Conservation (phyloP, 345 rosid species). For the Gossypium herbaceum region DNA sequence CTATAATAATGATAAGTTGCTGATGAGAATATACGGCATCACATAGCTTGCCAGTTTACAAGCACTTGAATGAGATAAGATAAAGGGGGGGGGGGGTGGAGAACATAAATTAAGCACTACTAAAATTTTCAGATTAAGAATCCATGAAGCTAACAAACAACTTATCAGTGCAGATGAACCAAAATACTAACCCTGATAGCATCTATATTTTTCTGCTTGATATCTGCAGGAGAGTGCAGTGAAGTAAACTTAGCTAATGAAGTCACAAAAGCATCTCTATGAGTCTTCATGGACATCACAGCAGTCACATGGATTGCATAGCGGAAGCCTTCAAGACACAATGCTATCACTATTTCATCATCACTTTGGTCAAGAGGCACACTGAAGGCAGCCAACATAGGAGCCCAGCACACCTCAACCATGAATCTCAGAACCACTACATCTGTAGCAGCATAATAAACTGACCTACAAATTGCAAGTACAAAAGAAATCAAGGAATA, state of each 20-base stretch:
- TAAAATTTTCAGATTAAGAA: neutral
- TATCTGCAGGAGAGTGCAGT: constrained; percentile 97
- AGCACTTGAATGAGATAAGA: constrained; percentile 4
- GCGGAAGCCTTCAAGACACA: constrained; percentile 95
- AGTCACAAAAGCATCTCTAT: constrained; percentile 98
- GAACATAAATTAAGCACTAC: neutral
- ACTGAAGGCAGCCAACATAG: constrained; percentile 99
- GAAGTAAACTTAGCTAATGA: constrained; percentile 98
- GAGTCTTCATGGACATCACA: constrained; percentile 99
- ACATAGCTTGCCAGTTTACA: neutral
- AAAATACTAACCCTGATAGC: constrained; percentile 73
- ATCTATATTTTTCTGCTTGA: constrained; percentile 86
- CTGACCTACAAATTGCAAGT: constrained; percentile 75
- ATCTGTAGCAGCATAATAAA: constrained; percentile 98
- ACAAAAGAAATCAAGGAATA: constrained; percentile 26
- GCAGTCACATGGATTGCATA: constrained; percentile 93
- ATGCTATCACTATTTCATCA: constrained; percentile 73
- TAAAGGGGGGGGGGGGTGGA: too few relatives aligned
- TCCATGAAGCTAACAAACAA: neutral
- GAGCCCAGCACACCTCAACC: constrained; percentile 99
- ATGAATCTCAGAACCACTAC: constrained; percentile 92
- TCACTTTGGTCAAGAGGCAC: constrained; percentile 99
- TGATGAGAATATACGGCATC: neutral
- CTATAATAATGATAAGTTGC: neutral
- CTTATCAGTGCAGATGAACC: neutral